These are phyloP conservation scores for Solanum pimpinellifolium DNA, from an alignment of 257 asterid genomes.

Conservation along the genomic window DNA sequence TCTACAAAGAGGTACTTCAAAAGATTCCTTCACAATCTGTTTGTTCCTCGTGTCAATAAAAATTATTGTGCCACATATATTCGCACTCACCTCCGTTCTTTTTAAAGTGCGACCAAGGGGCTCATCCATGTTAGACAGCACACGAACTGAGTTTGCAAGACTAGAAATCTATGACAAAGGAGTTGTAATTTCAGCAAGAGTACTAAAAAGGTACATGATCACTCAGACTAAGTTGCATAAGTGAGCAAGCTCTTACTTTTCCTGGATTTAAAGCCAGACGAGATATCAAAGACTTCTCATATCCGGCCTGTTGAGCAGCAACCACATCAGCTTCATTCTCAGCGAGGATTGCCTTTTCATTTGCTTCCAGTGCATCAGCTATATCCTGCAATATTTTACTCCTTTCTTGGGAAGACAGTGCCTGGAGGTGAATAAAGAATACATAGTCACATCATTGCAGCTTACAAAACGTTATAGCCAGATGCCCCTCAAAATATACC, in stretches of 20 bases:
- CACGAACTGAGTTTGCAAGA: slow-evolving; percentile 62
- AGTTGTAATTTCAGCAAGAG: background rate
- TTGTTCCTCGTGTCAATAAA: background rate
- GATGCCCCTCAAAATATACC: slow-evolving; percentile 18
- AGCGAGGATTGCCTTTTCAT: slow-evolving; percentile 21
- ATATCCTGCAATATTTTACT: slow-evolving; percentile 46
- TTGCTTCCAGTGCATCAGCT: slow-evolving; percentile 59
- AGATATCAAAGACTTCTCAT: slow-evolving; percentile 57
- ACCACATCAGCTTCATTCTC: slow-evolving; percentile 65
- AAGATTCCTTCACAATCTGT: background rate
- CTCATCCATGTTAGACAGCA: slow-evolving; percentile 72
- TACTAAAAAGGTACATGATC: background rate
- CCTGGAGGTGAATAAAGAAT: slow-evolving; percentile 19
- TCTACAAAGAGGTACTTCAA: background rate
- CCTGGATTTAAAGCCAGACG: slow-evolving; percentile 47
- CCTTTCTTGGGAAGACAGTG: slow-evolving; percentile 57
- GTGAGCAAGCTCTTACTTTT: slow-evolving; percentile 28
- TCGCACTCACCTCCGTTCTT: slow-evolving; percentile 58
- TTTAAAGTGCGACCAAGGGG: slow-evolving; percentile 58
- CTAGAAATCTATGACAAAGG: slow-evolving; percentile 19
- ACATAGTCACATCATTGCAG: background rate
- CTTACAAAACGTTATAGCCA: background rate
- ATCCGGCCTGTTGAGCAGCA: slow-evolving; percentile 52
- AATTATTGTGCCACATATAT: background rate
- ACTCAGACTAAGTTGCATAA: background rate